A percentile compares a stretch with the other conserved stretches of the same genome.
Conservation (phyloP, 805 yeast genomes). For the Dipodascus albidus region DNA sequence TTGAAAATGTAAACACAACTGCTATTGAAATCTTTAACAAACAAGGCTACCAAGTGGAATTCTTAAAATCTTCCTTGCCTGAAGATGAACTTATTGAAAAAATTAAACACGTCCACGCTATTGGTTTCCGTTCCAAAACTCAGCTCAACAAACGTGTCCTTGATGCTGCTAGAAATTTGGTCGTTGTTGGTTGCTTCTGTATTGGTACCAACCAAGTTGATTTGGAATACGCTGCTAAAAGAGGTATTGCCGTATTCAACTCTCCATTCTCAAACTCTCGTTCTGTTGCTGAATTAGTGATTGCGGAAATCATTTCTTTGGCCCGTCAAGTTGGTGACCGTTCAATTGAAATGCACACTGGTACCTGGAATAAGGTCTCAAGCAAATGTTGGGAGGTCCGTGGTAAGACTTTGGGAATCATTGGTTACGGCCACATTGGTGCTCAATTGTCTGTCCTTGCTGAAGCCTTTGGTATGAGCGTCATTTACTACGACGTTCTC, state of each 20-base stretch:
- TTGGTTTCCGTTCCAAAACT: conserved; percentile 97
- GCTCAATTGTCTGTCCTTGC: conserved; percentile 93
- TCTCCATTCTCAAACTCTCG: conserved; percentile 98
- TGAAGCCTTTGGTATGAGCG: conserved; percentile 96
- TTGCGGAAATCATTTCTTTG: conserved; percentile 84
- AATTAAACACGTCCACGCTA: conserved; percentile 87
- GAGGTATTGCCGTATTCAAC: conserved; percentile 94
- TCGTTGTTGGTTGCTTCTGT: conserved; percentile 94
- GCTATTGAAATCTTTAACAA: conserved; percentile 74
- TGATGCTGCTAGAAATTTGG: conserved; percentile 78
- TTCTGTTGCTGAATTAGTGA: conserved; percentile 95
- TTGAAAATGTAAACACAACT: conserved; percentile 89
- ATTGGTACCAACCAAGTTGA: conserved; percentile 98
- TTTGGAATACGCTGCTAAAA: conserved; percentile 78
- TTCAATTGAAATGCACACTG: conserved; percentile 89
- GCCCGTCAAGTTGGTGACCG: conserved; percentile 97
- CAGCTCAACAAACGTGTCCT: conserved; percentile 70
- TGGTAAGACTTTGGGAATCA: conserved; percentile 94
- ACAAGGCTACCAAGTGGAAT: conserved; percentile 97
- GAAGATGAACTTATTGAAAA: conserved; percentile 93
- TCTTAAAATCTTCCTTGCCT: conserved; percentile 74
- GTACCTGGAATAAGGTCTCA: conserved; percentile 95
- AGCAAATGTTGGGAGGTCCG: conserved; percentile 97
- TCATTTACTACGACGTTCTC: conserved; percentile 78
- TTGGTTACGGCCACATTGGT: conserved; percentile 98